Conservation (phyloP, 495 filamentous ascomycete genomes). For the Xylaria intraflava region DNA sequence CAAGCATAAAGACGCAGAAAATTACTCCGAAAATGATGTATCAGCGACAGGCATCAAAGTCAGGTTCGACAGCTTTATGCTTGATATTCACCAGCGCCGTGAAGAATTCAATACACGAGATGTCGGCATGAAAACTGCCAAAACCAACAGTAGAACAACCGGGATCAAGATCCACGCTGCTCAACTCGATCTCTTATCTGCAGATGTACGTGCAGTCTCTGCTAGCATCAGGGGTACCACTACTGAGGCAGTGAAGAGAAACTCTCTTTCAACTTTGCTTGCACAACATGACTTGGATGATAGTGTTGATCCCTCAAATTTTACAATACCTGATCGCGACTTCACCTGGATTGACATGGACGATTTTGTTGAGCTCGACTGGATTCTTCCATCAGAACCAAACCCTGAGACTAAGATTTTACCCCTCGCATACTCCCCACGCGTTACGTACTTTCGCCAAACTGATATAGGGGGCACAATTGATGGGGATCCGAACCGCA, state of each 20-base stretch:
- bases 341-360: constrained; percentile 98
- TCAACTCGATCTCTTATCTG: constrained; percentile 83
- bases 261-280: constrained; percentile 44
- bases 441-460: constrained; percentile 94
- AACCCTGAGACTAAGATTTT: constrained; percentile 91
- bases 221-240: constrained; percentile 79
- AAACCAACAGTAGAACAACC: constrained; percentile 66
- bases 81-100: constrained; percentile 90
- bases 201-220: constrained; percentile 89
- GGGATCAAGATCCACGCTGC: constrained; percentile 93
- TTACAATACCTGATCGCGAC: constrained; percentile 91
- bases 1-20: constrained; percentile 94
- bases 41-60: constrained; percentile 92
- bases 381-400: constrained; percentile 84
- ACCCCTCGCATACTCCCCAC: constrained; percentile 82
- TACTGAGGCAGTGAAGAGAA: constrained; percentile 61
- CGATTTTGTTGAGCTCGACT: constrained; percentile 96
- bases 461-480: constrained; percentile 78
- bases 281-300: constrained; percentile 43
- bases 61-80: constrained; percentile 87
- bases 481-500: constrained; percentile 60
- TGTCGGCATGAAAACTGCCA: constrained; percentile 49
- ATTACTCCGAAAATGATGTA: constrained; percentile 70
- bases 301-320: constrained; percentile 68
- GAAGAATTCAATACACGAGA: constrained; percentile 82